phyloP scores from a whole-genome alignment of 2,329 filamentous ascomycete genomes.

The Seiridium cupressi region DNA sequence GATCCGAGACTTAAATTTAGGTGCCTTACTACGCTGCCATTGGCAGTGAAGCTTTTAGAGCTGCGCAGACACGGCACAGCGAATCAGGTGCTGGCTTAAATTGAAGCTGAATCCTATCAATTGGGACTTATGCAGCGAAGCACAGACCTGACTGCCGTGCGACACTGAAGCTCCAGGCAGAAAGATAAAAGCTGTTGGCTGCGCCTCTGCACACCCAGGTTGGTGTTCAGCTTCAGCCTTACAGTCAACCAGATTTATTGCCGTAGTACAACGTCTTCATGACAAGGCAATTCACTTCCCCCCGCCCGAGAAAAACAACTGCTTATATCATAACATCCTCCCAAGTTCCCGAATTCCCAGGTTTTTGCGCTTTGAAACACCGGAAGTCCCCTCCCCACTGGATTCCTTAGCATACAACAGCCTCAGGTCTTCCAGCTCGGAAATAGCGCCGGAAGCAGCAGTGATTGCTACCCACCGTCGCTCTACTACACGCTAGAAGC shows the following conservation, averaged over 20 bases:
- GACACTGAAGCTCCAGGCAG: not conserved
- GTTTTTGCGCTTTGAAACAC: too few relatives aligned
- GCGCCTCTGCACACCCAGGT: not conserved
- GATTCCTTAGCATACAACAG: too few relatives aligned
- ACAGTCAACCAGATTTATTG: not conserved
- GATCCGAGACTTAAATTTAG: not conserved
- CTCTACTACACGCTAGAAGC: too few relatives aligned
- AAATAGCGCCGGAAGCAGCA: too few relatives aligned
- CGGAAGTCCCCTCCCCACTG: too few relatives aligned
- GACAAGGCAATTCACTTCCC: not conserved
- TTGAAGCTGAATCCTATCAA: conserved; percentile 1
- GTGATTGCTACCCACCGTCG: too few relatives aligned
- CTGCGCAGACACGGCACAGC: not conserved
- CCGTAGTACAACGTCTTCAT: not conserved
- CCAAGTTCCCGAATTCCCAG: too few relatives aligned
- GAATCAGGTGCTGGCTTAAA: not conserved
- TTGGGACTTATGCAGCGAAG: not conserved
- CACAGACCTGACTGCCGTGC: not conserved
- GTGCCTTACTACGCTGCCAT: not conserved
- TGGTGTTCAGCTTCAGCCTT: not conserved
- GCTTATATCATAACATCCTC: too few relatives aligned
- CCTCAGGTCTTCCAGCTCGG: too few relatives aligned
- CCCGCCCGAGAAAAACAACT: not conserved
- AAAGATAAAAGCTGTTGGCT: conserved; percentile 3
- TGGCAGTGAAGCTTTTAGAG: not conserved